These are phyloP conservation scores for Candida pini DNA, from an alignment of 805 yeast genomes.

Conservation along the genomic window DNA sequence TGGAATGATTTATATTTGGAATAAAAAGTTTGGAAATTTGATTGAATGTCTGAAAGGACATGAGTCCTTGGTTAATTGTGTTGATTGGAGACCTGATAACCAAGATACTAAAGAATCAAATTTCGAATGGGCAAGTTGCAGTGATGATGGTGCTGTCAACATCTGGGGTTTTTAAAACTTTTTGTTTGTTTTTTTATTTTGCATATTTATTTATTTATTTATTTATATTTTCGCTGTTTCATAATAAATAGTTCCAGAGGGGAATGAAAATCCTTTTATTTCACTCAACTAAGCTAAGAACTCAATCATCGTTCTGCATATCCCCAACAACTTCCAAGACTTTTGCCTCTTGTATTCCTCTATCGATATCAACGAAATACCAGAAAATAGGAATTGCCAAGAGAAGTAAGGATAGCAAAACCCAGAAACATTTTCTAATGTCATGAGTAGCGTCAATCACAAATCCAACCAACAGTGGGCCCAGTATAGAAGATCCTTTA, in stretches of 20 bases:
- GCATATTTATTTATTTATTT: constrained; percentile 10
- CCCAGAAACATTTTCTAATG: constrained; percentile 66
- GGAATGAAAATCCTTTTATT: too few relatives aligned
- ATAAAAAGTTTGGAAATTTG: constrained; percentile 61
- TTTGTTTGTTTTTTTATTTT: not conserved
- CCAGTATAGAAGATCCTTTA: constrained; percentile 71
- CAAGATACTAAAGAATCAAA: constrained; percentile 19
- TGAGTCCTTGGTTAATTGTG: constrained; percentile 63
- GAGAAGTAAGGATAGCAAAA: constrained; percentile 48
- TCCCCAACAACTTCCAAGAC: constrained; percentile 20
- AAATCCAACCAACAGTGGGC: constrained; percentile 68
- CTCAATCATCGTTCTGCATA: constrained; percentile 15
- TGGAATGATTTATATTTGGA: constrained; percentile 75
- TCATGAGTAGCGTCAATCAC: constrained; percentile 70
- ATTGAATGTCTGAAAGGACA: constrained; percentile 61
- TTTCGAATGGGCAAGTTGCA: constrained; percentile 64
- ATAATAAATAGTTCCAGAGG: too few relatives aligned
- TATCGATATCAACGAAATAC: constrained; percentile 45
- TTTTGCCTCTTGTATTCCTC: constrained; percentile 45
- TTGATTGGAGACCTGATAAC: constrained; percentile 54
- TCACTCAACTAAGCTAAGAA: too few relatives aligned
- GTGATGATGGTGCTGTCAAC: constrained; percentile 71
- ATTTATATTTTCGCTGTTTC: not conserved
- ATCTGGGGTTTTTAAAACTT: constrained; percentile 41
- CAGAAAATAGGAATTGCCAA: constrained; percentile 52